Percentiles rank a stretch among this genome's conserved stretches.
Conservation (phyloP, 805 yeast genomes). For the Yamadazyma sp. region DNA sequence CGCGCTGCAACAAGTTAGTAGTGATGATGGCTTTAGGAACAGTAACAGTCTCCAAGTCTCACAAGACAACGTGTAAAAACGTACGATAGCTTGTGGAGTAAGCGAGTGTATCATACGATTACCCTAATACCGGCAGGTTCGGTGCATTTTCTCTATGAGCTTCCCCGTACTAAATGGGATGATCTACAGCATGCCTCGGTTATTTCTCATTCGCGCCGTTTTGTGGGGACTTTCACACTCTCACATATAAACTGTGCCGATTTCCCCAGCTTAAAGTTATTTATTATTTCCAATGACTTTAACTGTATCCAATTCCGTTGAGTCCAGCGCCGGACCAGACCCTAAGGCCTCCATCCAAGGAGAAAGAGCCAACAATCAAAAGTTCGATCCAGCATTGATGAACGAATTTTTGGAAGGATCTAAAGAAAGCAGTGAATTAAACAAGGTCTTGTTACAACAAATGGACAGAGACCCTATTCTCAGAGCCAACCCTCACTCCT, state of each 20-base stretch:
- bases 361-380: slow-evolving; percentile 32
- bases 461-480: slow-evolving; percentile 68
- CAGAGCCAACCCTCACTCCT: slow-evolving; percentile 51
- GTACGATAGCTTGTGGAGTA: no score
- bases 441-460: slow-evolving; percentile 54
- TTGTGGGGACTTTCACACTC: slow-evolving; percentile 7
- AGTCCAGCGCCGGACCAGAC: slow-evolving; percentile 29
- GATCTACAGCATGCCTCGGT: slow-evolving; percentile 8
- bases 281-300: slow-evolving; percentile 1
- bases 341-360: slow-evolving; percentile 30
- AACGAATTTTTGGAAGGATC: slow-evolving; percentile 43
- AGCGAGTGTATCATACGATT: no score
- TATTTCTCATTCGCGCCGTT: not conserved
- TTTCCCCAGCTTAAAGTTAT: not conserved
- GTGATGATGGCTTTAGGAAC: no score
- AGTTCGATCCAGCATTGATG: slow-evolving; percentile 39
- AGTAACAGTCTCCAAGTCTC: no score
- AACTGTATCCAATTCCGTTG: slow-evolving; percentile 17
- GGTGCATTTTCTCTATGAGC: no score
- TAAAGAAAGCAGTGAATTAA: slow-evolving; percentile 41
- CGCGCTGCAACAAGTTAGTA: no score
- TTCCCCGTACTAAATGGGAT: no score
- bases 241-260: not conserved
- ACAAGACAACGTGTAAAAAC: no score
- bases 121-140: no score